These are phyloP conservation scores for Sextonia rubra DNA, from an alignment of 164 flowering plant species.

Conservation along the genomic window DNA sequence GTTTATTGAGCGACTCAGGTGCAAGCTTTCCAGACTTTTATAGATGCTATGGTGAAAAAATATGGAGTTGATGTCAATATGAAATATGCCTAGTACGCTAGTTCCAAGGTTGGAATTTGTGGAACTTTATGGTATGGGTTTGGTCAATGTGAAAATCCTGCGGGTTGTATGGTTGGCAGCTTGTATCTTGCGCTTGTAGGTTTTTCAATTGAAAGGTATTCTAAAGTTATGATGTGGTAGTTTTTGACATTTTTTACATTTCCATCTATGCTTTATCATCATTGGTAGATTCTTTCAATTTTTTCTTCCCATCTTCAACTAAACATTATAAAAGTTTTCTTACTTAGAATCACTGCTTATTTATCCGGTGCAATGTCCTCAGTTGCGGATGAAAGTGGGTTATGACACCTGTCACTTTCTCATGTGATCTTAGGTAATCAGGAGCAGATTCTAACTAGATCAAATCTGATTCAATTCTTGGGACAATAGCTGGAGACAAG, in stretches of 20 bases:
- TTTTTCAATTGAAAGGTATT: conserved; percentile 32
- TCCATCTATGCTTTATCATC: not conserved
- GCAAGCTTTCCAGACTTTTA: conserved; percentile 29
- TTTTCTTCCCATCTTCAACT: not conserved
- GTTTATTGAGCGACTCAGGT: conserved; percentile 24
- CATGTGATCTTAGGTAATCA: conserved; percentile 68
- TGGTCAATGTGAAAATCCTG: conserved; percentile 19
- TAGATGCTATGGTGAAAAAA: conserved; percentile 30
- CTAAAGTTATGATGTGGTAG: not conserved
- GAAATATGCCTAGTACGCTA: conserved; percentile 55
- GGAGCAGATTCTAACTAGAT: conserved; percentile 52
- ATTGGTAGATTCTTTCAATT: not conserved
- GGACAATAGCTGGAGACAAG: conserved; percentile 67
- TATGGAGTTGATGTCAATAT: conserved; percentile 34
- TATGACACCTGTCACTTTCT: conserved; percentile 57
- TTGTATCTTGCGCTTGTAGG: conserved; percentile 34
- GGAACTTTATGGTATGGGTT: conserved; percentile 45
- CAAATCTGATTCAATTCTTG: conserved; percentile 43
- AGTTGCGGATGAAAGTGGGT: conserved; percentile 41
- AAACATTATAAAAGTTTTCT: not conserved
- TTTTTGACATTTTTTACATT: not conserved
- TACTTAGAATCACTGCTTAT: not conserved
- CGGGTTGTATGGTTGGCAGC: conserved; percentile 31
- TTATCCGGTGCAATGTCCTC: conserved; percentile 33
- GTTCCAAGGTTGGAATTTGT: conserved; percentile 32